A percentile compares a stretch with the other conserved stretches of the same genome.
Evolutionary conservation across 805 yeast genomes (phyloP).

Genomic region (Lipomyces chichibuensis): DNA sequence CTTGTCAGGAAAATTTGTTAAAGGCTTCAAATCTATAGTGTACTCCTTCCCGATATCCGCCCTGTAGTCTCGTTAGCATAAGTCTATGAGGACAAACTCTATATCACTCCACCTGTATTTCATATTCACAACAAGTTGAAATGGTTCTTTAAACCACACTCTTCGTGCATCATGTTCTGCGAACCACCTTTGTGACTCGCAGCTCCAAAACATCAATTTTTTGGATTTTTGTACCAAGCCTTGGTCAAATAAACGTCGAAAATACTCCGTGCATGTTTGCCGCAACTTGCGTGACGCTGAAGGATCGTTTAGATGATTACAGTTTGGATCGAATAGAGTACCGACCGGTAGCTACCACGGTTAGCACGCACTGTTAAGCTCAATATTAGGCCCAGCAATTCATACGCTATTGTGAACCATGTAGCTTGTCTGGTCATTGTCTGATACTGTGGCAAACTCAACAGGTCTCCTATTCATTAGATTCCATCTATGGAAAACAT

Average conservation of each 20-base stretch:
- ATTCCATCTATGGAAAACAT: constrained; percentile 23
- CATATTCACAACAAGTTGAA: neutral
- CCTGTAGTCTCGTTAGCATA: neutral
- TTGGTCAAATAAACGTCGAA: neutral
- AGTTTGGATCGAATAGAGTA: neutral
- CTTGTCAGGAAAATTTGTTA: neutral
- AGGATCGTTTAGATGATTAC: neutral
- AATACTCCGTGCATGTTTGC: neutral
- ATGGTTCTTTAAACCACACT: neutral
- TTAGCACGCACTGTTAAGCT: neutral
- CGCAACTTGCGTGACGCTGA: neutral
- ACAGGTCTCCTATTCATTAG: constrained; percentile 1
- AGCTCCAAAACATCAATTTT: neutral
- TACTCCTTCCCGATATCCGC: constrained; percentile 7
- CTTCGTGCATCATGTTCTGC: neutral
- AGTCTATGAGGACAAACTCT: neutral
- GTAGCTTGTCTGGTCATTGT: neutral
- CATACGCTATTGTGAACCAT: neutral
- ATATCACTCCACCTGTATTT: neutral
- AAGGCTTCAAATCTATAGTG: neutral
- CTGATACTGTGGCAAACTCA: neutral
- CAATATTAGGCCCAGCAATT: neutral
- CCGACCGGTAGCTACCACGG: neutral
- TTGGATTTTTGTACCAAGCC: neutral
- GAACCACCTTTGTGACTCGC: neutral